Evolutionary conservation across 2,329 filamentous ascomycete genomes (phyloP).

Genomic region (Pseudogymnoascus sp.): DNA sequence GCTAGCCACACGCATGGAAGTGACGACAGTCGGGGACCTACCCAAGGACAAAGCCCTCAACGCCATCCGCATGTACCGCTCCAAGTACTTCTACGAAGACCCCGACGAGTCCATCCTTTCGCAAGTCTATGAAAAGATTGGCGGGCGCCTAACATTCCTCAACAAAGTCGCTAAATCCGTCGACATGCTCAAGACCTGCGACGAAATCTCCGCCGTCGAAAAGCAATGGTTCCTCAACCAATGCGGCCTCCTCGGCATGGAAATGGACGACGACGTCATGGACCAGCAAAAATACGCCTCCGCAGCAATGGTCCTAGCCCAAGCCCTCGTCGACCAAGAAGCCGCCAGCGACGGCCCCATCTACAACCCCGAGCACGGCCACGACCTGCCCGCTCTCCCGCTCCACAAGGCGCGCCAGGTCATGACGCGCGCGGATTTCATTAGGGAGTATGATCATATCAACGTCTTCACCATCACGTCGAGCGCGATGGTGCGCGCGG

Average conservation of each 20-base stretch:
- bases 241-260: constrained; percentile 65
- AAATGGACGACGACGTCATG: constrained; percentile 96
- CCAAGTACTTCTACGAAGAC: constrained; percentile 62
- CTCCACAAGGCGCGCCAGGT: constrained; percentile 80
- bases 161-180: constrained; percentile 79
- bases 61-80: constrained; percentile 72
- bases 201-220: constrained; percentile 61
- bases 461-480: constrained; percentile 95
- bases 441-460: constrained; percentile 81
- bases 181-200: constrained; percentile 72
- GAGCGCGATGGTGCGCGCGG: constrained; percentile 76
- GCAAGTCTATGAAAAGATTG: constrained; percentile 76
- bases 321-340: constrained; percentile 69
- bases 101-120: constrained; percentile 50
- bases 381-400: constrained; percentile 70
- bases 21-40: constrained; percentile 77
- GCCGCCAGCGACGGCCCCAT: constrained; percentile 27
- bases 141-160: constrained; percentile 79
- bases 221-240: constrained; percentile 74
- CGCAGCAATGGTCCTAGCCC: constrained; percentile 86
- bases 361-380: constrained; percentile 59
- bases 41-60: constrained; percentile 67
- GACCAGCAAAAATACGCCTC: constrained; percentile 94
- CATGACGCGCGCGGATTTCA: constrained; percentile 94
- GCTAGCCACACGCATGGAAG: constrained; percentile 88